A percentile compares a stretch with the other conserved stretches of the same genome.
Evolutionary conservation across 202 grass and related monocot genomes (phyloP).

Genomic region (Schoenoplectus triqueter): DNA sequence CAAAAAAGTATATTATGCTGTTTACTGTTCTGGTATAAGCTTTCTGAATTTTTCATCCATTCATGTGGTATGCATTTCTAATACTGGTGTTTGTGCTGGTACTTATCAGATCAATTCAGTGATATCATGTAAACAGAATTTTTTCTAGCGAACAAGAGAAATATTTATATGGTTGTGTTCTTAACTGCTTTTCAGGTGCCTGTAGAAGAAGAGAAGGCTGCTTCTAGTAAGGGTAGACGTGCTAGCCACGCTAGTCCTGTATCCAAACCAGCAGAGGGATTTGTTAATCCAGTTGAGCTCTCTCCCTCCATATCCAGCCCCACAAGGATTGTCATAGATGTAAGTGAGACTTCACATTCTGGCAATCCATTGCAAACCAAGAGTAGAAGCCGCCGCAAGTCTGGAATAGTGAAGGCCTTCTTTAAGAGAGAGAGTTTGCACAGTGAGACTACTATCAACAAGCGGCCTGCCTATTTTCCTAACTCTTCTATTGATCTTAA

Average conservation of each 20-base stretch:
- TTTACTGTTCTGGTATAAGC: neutral
- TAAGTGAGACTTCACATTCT: constrained; percentile 41
- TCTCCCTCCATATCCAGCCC: constrained; percentile 57
- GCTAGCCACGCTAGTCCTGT: constrained; percentile 50
- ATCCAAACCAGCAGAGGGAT: constrained; percentile 46
- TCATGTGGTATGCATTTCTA: neutral
- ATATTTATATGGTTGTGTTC: constrained; percentile 40
- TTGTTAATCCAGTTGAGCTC: constrained; percentile 48
- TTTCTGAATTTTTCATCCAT: constrained; percentile 12
- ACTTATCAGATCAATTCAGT: neutral
- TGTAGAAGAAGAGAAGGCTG: constrained; percentile 73
- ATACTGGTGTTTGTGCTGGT: neutral
- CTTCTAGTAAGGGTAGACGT: constrained; percentile 60
- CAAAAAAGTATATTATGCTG: neutral
- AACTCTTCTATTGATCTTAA: constrained; percentile 59
- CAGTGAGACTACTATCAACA: constrained; percentile 50
- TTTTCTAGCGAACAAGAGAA: constrained; percentile 29
- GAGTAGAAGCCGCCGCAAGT: constrained; percentile 65
- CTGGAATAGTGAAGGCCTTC: constrained; percentile 71
- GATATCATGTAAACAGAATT: constrained; percentile 15
- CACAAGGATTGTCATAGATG: constrained; percentile 51
- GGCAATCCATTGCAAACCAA: constrained; percentile 53
- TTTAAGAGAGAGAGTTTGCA: constrained; percentile 58
- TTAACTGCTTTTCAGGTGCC: constrained; percentile 55
- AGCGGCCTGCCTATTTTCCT: constrained; percentile 46